Evolutionary conservation across 1,284 basidiomycete species (phyloP), one percentile per base, ranked within the genome.

Genomic region (Megacollybia platyphylla): DNA sequence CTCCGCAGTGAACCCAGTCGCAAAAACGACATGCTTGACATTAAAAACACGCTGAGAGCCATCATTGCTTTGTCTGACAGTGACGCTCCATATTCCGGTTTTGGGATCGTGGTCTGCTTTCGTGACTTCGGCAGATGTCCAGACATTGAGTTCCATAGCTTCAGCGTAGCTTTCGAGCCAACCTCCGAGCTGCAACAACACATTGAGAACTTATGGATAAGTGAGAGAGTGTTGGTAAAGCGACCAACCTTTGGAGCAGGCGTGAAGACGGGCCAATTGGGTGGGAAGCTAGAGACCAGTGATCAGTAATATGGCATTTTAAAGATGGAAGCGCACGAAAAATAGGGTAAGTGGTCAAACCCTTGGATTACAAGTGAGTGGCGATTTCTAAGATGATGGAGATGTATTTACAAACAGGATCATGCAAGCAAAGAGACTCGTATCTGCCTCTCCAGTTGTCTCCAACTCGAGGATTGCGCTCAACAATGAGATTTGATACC

Each of bases 81-180:
- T 64, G 18, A 83, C 71, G 13, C 65, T 56, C 80, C 78, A 85
- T 43, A 65, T 63, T 24, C 63, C 15, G 15, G 15, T 68, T n/a
- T 56, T 54, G n/a, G 61, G 57, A 46, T 74, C 65, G 45, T 71
- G 71, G 3, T 53, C 52, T 6, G 73, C 68, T 24, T 56, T 58
- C 68, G 15, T 15, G 15, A 15, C 15, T 15, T 15, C 15, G 15
- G 15, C 15, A 15, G 15, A 15, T 2, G 71, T 76, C 80, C 81
- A 84, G 18, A 79, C 64, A 57, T 82, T 74, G 26, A 84, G 59
- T 47, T 85, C 80, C 48, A 84, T 60, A 1, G 68, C 55, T 27
- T 76, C 67, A 2, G 73, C 79, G 54, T 82, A 86, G 39, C 61
- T 59, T 54, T 85, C 79, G 11, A 84, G 65, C 76, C 79, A 86